Conservation (phyloP, 805 yeast species). For the Ogataea paradorogensis region DNA sequence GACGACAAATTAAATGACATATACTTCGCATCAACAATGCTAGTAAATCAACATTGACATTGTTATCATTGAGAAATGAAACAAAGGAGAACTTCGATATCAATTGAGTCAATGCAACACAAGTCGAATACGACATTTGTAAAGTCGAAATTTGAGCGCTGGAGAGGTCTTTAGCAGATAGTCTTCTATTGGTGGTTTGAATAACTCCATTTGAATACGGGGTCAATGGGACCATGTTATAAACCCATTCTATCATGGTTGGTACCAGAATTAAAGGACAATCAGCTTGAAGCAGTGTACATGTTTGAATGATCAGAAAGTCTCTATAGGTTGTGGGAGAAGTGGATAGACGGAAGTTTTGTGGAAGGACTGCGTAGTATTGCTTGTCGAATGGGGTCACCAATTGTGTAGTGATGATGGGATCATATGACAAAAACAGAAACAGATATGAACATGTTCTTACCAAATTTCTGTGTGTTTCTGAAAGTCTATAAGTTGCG, state of each 20-base stretch:
- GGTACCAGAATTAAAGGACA: slow-evolving; percentile 39
- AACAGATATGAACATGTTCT: slow-evolving; percentile 52
- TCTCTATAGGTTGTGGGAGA: slow-evolving; percentile 57
- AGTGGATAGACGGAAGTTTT: slow-evolving; percentile 40
- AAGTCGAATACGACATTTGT: slow-evolving; percentile 53
- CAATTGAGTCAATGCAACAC: slow-evolving; percentile 44
- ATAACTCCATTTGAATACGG: slow-evolving; percentile 7
- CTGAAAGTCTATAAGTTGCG: slow-evolving; percentile 42
- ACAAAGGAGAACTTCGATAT: slow-evolving; percentile 38
- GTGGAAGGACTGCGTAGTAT: slow-evolving; percentile 51
- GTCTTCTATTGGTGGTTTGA: slow-evolving; percentile 19
- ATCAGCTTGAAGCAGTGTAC: slow-evolving; percentile 39
- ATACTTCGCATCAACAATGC: slow-evolving; percentile 59
- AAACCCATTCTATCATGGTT: slow-evolving; percentile 55
- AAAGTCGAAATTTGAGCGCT: slow-evolving; percentile 10
- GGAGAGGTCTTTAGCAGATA: slow-evolving; percentile 11
- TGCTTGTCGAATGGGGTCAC: slow-evolving; percentile 43
- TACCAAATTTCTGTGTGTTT: slow-evolving; percentile 40
- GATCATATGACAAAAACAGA: slow-evolving; percentile 43
- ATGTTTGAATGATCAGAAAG: slow-evolving; percentile 53
- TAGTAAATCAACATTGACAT: slow-evolving; percentile 50
- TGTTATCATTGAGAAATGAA: slow-evolving; percentile 36
- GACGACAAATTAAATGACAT: slow-evolving; percentile 48
- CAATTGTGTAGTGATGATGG: slow-evolving; percentile 37
- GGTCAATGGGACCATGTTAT: slow-evolving; percentile 53